Evolutionary conservation across 768 basidiomycete genomes (phyloP).

Genomic region (Rossbeevera mucosa): DNA sequence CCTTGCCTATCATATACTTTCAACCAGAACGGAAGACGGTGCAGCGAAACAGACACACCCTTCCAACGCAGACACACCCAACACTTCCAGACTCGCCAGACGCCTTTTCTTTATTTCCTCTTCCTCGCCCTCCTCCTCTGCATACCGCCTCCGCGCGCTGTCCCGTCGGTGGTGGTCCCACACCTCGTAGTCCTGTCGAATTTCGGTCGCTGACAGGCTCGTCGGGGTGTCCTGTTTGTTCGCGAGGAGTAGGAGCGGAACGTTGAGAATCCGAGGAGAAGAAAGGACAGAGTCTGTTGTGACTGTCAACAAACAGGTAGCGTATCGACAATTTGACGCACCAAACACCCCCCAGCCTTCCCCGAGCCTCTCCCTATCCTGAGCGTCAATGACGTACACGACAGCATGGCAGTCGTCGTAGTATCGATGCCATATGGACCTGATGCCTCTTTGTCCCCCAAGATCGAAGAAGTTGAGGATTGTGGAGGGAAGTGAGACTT

Average conservation of each 20-base stretch:
- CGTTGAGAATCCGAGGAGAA: slow-evolving; percentile 82
- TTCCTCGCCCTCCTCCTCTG: slow-evolving; percentile 44
- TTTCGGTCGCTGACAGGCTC: slow-evolving; percentile 84
- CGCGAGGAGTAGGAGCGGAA: slow-evolving; percentile 87
- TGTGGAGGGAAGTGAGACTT: slow-evolving; percentile 88
- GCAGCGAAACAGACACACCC: slow-evolving; percentile 51
- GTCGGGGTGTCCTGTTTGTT: slow-evolving; percentile 90
- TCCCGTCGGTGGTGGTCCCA: slow-evolving; percentile 78
- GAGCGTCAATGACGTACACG: slow-evolving; percentile 91
- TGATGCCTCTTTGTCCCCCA: slow-evolving; percentile 90
- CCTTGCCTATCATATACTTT: slow-evolving; percentile 60
- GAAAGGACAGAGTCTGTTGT: slow-evolving; percentile 74
- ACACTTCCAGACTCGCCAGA: slow-evolving; percentile 77
- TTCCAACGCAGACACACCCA: slow-evolving; percentile 88
- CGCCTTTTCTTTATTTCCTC: slow-evolving; percentile 45
- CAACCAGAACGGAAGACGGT: neutral
- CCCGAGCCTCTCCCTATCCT: slow-evolving; percentile 80
- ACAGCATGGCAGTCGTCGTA: slow-evolving; percentile 97
- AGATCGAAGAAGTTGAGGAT: slow-evolving; percentile 97
- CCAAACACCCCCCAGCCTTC: slow-evolving; percentile 99
- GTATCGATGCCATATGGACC: slow-evolving; percentile 91
- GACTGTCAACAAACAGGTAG: neutral
- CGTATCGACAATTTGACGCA: slow-evolving; percentile 37
- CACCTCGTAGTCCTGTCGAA: slow-evolving; percentile 82
- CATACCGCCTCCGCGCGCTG: slow-evolving; percentile 53